Conservation (phyloP, 2,329 filamentous ascomycete genomes). For the Penicillium aurantiogriseum region DNA sequence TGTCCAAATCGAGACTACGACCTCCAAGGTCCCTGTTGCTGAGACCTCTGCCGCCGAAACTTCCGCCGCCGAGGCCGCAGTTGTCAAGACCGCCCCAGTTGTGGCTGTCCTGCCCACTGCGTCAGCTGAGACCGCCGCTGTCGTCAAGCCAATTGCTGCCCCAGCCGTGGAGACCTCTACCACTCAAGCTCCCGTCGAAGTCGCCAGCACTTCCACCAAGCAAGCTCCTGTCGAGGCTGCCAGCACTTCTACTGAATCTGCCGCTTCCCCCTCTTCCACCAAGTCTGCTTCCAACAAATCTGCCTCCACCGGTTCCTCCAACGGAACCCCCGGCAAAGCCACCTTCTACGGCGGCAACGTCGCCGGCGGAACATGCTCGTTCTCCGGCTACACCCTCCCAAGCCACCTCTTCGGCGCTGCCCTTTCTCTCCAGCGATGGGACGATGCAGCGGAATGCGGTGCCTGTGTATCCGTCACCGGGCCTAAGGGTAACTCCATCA, state of each 20-base stretch:
- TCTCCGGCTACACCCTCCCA: slow-evolving; percentile 62
- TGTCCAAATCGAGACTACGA: slow-evolving; percentile 1
- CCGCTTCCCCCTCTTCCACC: slow-evolving; percentile 12
- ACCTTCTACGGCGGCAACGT: slow-evolving; percentile 59
- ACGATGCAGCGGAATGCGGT: slow-evolving; percentile 56
- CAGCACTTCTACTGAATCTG: slow-evolving; percentile 10
- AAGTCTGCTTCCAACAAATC: neutral
- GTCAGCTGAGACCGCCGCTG: neutral
- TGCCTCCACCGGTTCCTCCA: neutral
- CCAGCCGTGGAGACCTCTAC: neutral
- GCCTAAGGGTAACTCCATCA: slow-evolving; percentile 55
- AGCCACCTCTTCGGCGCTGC: slow-evolving; percentile 59
- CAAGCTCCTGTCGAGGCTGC: neutral
- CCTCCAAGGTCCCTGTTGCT: slow-evolving; percentile 2
- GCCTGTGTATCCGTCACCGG: slow-evolving; percentile 58
- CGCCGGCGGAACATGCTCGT: slow-evolving; percentile 61
- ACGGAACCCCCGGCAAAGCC: slow-evolving; percentile 40
- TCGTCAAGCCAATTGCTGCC: slow-evolving; percentile 1
- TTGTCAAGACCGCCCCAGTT: neutral
- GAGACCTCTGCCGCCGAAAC: neutral
- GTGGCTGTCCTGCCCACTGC: neutral
- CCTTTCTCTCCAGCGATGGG: slow-evolving; percentile 58
- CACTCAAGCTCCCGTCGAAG: neutral
- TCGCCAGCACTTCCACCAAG: neutral
- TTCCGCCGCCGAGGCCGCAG: slow-evolving; percentile 4